These are phyloP conservation scores for Aspergillus hiratsukae DNA, from an alignment of 2,329 filamentous ascomycete genomes.

Conservation along the genomic window DNA sequence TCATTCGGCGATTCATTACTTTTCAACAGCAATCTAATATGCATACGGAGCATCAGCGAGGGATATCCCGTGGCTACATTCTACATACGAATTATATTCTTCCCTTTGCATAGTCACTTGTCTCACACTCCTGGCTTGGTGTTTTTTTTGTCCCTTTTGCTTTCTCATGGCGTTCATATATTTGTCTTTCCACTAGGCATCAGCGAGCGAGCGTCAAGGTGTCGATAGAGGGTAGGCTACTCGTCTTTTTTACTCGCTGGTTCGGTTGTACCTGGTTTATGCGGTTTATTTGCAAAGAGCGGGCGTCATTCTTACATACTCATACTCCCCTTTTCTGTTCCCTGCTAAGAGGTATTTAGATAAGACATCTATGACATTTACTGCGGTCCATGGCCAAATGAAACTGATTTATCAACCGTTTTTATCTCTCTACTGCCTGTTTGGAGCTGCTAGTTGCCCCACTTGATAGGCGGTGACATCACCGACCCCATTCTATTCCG, in stretches of 20 bases:
- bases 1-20: neutral
- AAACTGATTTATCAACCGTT: constrained; percentile 1
- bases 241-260: constrained; percentile 8
- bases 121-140: neutral
- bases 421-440: constrained; percentile 4
- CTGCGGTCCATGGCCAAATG: neutral
- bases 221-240: constrained; percentile 21
- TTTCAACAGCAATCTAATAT: constrained; percentile 8
- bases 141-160: constrained; percentile 8
- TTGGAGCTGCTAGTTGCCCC: constrained; percentile 17
- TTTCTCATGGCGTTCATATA: constrained; percentile 3
- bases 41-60: constrained; percentile 24
- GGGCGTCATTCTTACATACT: constrained; percentile 6
- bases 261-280: constrained; percentile 1
- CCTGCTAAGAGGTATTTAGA: neutral
- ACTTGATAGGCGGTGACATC: constrained; percentile 33
- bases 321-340: neutral
- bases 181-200: constrained; percentile 22
- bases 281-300: constrained; percentile 1
- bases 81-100: constrained; percentile 10
- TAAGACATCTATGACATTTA: neutral
- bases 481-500: constrained; percentile 10
- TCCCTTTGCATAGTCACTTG: neutral
- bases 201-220: constrained; percentile 30
- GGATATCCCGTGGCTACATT: constrained; percentile 22